Base-by-base conservation (phyloP, 1,139 yeast species). In the Taiozyma sp. region DNA sequence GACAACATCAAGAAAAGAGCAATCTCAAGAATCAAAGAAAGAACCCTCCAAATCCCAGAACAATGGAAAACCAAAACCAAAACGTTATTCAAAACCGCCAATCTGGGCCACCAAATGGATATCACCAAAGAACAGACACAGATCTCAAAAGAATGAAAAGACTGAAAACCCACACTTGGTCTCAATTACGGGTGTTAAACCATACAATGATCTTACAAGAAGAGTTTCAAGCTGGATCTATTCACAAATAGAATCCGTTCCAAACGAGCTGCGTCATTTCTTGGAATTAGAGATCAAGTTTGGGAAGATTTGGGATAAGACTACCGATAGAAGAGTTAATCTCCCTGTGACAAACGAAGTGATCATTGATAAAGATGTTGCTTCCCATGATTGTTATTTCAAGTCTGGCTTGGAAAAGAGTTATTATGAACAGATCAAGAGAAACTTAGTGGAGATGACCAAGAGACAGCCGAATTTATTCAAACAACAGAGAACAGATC, bases 211-310 rank as follows among this genome's bases (percentile, higher is more conserved):
- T 59, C 74, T 89, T 48, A 87, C 93, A 4, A 79, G 93, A 61
- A 81, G 89, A 42, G 82, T 91, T 8, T 88, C 96, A 16, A 90
- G 87, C 60, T 91, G 97, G 97, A 77, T 91, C 7, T 91, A 86
- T 73, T 92, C 96, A 30, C 86, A 87, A 57, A 75, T 90, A 51
- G 75, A 77, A 44, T 84, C 85, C 40, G 75, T 89, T 46, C 80
- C 79, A 22, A 81, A 79, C 14, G 79, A 77, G 29, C 79, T 81
- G 56, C 74, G 89, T 42, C 77, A 79, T 52, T 75, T 74, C 61
- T 77, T 90, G 23, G 97, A 91, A 69, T 72, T 91, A 58, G 97
- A 91, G 69, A 74, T 89, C 68, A 90, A 90, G 66, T 78, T 89
- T 58, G 97, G 97, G 9, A 74, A 82, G 14, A 80, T 91, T 36